Evolutionary conservation across 192 early-diverging fungal species (phyloP), one percentile per base, ranked within the genome.

Genomic region (Lobosporangium transversale): DNA sequence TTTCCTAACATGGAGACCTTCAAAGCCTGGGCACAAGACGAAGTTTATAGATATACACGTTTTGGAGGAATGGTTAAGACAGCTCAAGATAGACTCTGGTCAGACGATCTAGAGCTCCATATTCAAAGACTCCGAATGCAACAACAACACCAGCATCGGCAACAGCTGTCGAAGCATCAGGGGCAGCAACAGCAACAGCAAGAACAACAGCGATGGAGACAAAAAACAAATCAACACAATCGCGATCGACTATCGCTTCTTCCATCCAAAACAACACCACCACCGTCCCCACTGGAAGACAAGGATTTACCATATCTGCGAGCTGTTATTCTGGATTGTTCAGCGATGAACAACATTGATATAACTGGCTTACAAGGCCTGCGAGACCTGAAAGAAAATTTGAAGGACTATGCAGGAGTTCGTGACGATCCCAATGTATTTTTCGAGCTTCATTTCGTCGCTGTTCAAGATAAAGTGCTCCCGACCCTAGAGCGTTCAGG

Each of bases 281-380:
- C 37, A 14, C 37, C 37, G 14, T 26, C 56, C 24, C 4, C 29
- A 1, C 3, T 48, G 29, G 53, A 81, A 36, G 79, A 84, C 10
- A 78, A 83, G 45, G n/a, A 55, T 26, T 31, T 65, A 17, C 86
- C 87, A 6, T 54, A 70, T 7, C 79, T 95, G n/a, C 78, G 83
- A 18, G 90, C 93, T 0, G 69, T 94, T 10, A 83, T 97, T 18
- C 83, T 97, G 27, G 95, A 97, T 70, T 88, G 95, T 48, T 81
- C 87, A 0, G 87, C 84, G 18, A 92, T 95, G 20, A 88, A 89
- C 21, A 60, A 86, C 26, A 84, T 95, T 40, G 95, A 97, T 61
- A 84, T 84, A n/a, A 92, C 93, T 0, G 93, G 92, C 1, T 51
- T 92, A 45, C 90, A 93, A 65, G 83, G 83, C 27, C 81, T 97